Base-by-base conservation (phyloP, 75 land plant genomes). In the Cunninghamia lanceolata region DNA sequence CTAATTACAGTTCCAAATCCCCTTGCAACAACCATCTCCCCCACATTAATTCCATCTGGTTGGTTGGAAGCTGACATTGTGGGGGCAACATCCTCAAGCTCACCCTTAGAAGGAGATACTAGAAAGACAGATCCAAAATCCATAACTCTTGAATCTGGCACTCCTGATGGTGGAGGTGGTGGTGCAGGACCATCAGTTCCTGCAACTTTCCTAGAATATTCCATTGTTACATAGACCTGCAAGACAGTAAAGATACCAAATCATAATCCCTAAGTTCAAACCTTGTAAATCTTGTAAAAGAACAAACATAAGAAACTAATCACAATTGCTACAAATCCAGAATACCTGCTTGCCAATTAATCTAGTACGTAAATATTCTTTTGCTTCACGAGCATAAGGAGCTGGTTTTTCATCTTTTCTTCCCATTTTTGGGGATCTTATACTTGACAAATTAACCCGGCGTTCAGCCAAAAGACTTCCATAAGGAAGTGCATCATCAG, bases 91-190 rank as follows among this genome's bases (percentile, higher is more conserved):
- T 88, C 95, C 82, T 90, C 91, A 28, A 88, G 88, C 19, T 91
- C 98, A 53, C 42, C 93, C 86, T 93, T 95, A 15, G 93, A 80
- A 9, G 96, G 88, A 83, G 92, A 87, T 14, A 87, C 52, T 15
- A 98, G 86, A 87, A 98, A 98, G 13, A 98, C 96, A 32, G 99
- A 93, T 40, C 99, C 99, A 92, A 97, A 98, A 88, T 97, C 99
- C 96, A 98, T 94, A 21, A 91, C 85, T 81, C 97, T 93, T 16
- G 94, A 88, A 88, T 95, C 98, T 36, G 91, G 82, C 42, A 86
- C 2, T 14, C 86, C 92, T 86, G 95, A 42, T 21, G 88, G 34
- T 45, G 92, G 86, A 21, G 88, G 81, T 9, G 46, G 88, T 25
- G 93, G 88, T 42, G 86, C 85, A 28, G 94, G 86, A 28, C 94